Conservation (phyloP, 2,329 filamentous ascomycete genomes). For the Gnomoniopsis smithogilvyi region DNA sequence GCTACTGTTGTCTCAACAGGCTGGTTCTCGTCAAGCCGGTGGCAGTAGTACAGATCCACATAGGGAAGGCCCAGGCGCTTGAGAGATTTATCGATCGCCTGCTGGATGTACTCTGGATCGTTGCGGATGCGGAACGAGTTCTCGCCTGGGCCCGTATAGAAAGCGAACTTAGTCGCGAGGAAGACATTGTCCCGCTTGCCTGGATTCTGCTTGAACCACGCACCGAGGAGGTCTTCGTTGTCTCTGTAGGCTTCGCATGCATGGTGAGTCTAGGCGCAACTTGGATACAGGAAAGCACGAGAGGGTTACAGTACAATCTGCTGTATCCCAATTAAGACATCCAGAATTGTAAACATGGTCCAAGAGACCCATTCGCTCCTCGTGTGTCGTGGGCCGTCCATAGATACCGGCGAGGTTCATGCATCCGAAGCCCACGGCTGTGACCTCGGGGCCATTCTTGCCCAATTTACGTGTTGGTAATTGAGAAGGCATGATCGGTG, state of each 20-base stretch:
- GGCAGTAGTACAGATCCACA: slow-evolving; percentile 47
- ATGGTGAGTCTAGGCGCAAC: background rate
- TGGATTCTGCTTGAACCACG: slow-evolving; percentile 42
- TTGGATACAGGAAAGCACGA: background rate
- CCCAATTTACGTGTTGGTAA: slow-evolving; percentile 43
- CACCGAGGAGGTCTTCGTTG: slow-evolving; percentile 43
- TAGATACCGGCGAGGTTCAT: slow-evolving; percentile 46
- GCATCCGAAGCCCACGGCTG: slow-evolving; percentile 48
- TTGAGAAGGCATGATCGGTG: slow-evolving; percentile 13
- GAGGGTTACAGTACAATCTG: slow-evolving; percentile 23
- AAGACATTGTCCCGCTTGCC: slow-evolving; percentile 46
- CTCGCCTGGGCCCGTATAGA: slow-evolving; percentile 23
- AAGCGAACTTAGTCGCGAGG: slow-evolving; percentile 49
- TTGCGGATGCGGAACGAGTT: slow-evolving; percentile 26
- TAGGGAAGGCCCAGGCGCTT: slow-evolving; percentile 35
- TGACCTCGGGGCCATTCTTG: slow-evolving; percentile 48
- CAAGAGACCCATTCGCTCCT: slow-evolving; percentile 40
- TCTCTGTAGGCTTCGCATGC: slow-evolving; percentile 35
- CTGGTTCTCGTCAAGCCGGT: slow-evolving; percentile 37
- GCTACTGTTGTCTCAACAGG: slow-evolving; percentile 46
- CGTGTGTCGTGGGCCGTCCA: slow-evolving; percentile 32
- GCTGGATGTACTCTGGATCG: slow-evolving; percentile 37
- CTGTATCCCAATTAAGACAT: slow-evolving; percentile 40
- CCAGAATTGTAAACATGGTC: slow-evolving; percentile 42
- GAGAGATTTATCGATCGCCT: slow-evolving; percentile 38